Evolutionary conservation across 495 filamentous ascomycete species (phyloP), one percentile per base, ranked within the genome.

Genomic region (Gamarada debralockiae): DNA sequence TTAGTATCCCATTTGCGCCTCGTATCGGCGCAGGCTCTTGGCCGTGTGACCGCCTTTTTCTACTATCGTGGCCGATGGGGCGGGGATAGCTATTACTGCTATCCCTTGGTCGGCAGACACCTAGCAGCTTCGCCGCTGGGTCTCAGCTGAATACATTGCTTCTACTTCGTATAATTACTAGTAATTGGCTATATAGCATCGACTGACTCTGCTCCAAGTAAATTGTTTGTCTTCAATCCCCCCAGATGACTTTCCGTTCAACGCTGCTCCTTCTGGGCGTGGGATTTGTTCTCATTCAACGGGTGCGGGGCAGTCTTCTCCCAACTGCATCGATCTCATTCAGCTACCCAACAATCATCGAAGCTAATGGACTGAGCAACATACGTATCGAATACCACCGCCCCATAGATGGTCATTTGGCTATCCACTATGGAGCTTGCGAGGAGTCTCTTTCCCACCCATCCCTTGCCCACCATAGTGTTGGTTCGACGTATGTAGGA

Each of bases 341-440:
- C 31, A n/a, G 31, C 31, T n/a, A 21, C 39, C 39, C 39, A 42
- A 15, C 18, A n/a, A 42, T 42, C 13, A 21, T 42, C 18, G 39
- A 42, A 21, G 13, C 39, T 15, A 21, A 42, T 42, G 18, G 39
- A n/a, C 13, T 42, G 39, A n/a, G 18, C 18, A 42, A 42, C 18
- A 42, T 42, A 6, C 39, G 17, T 42, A 42, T 42, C 18, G 18
- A n/a, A n/a, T 42, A 42, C 39, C 13, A 42, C 18, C 7, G 13
- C 39, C 39, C 18, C 18, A n/a, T 42, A 21, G 18, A 42, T 42
- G 39, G 39, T 21, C 13, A 42, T n/a, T 21, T 42, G 9, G 13
- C 39, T n/a, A 42, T 42, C 39, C 39, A 42, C 17, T 42, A 42
- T 42, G 39, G 39, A 42, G 31, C 31, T 34, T 34, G 31, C 31